Evolutionary conservation across 768 basidiomycete genomes (phyloP).

Genomic region (Mycena epipterygia): DNA sequence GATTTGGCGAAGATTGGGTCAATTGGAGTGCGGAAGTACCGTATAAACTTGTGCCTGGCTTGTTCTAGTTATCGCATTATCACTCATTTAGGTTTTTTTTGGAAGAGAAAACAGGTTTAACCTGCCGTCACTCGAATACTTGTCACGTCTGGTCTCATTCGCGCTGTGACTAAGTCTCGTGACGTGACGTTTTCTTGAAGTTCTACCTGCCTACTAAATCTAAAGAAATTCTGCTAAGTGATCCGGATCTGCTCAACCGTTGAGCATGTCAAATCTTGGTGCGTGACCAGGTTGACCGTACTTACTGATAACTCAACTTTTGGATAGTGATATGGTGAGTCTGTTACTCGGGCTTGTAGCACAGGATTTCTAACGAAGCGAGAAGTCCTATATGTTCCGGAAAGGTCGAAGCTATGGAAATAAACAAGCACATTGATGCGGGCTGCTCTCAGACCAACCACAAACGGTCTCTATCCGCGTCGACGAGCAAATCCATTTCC

Average conservation of each 20-base stretch:
- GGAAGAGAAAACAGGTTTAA: too few relatives aligned
- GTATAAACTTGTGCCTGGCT: conserved; percentile 62
- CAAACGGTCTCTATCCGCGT: conserved; percentile 31
- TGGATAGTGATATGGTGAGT: conserved; percentile 16
- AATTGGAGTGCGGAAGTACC: conserved; percentile 60
- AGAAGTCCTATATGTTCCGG: conserved; percentile 64
- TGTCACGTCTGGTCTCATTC: too few relatives aligned
- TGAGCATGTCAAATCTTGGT: too few relatives aligned
- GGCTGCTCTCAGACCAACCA: conserved; percentile 46
- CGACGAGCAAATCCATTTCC: conserved; percentile 39
- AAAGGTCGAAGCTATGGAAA: conserved; percentile 54
- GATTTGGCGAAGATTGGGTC: conserved; percentile 59
- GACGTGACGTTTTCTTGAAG: neutral
- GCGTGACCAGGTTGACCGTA: too few relatives aligned
- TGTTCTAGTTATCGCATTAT: conserved; percentile 54
- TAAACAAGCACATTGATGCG: conserved; percentile 68
- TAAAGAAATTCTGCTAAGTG: too few relatives aligned
- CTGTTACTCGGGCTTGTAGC: neutral
- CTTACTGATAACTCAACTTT: too few relatives aligned
- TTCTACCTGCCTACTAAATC: neutral
- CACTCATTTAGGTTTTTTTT: too few relatives aligned
- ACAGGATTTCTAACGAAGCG: neutral
- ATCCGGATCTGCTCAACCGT: too few relatives aligned
- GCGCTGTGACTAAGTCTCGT: neutral
- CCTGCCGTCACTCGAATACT: too few relatives aligned